These are phyloP conservation scores for Pterocarpus macrocarpus DNA, from an alignment of 306 rosid genomes.

Conservation along the genomic window DNA sequence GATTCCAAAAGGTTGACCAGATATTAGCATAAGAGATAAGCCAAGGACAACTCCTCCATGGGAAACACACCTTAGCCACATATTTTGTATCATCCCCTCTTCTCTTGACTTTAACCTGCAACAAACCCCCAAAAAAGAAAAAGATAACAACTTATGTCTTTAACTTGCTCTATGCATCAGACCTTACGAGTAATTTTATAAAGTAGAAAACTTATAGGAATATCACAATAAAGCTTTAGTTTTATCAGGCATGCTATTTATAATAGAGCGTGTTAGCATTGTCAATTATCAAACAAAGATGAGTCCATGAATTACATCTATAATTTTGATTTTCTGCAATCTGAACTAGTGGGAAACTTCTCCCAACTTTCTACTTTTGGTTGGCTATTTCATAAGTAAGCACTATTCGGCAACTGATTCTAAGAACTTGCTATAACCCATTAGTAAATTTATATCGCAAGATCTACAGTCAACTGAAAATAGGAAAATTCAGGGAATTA, in stretches of 20 bases:
- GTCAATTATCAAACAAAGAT: not conserved
- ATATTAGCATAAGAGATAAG: conserved; percentile 30
- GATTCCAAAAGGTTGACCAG: not conserved
- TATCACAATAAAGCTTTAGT: conserved; percentile 29
- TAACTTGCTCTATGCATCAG: conserved; percentile 19
- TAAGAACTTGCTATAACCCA: conserved; percentile 29
- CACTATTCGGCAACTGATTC: conserved; percentile 22
- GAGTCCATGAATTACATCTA: conserved; percentile 4
- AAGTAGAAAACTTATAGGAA: conserved; percentile 35
- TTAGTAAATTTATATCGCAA: conserved; percentile 18
- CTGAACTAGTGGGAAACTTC: conserved; percentile 32
- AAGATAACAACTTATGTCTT: conserved; percentile 26
- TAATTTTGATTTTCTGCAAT: conserved; percentile 29
- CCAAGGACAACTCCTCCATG: conserved; percentile 29
- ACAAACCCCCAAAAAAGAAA: conserved; percentile 25
- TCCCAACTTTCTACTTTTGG: conserved; percentile 9
- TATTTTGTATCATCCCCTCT: conserved; percentile 98
- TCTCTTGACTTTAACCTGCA: conserved; percentile 96
- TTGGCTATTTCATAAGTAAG: conserved; percentile 13
- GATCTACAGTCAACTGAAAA: conserved; percentile 44
- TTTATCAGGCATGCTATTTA: conserved; percentile 25
- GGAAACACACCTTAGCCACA: conserved; percentile 91
- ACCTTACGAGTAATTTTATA: conserved; percentile 20
- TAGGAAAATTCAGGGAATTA: conserved; percentile 47
- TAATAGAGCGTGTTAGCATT: not conserved